These are phyloP conservation scores for Pythium insidiosum DNA, from an alignment of 352 stramenopile genomes.

Conservation along the genomic window DNA sequence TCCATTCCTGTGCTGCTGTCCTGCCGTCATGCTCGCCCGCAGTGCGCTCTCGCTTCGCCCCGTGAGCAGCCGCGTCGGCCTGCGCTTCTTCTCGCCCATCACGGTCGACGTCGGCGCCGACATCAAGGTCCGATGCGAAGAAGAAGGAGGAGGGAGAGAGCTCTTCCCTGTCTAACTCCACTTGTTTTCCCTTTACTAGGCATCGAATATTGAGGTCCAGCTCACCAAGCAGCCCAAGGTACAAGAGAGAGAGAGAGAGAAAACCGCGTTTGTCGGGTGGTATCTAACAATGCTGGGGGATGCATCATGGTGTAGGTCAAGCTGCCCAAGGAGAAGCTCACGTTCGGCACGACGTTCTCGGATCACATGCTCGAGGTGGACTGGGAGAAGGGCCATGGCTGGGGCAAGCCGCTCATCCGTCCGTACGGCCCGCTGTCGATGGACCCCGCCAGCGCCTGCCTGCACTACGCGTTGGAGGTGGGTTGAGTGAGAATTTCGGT, in stretches of 20 bases:
- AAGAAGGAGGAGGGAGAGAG: neutral
- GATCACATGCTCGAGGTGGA: constrained; percentile 97
- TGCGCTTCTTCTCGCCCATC: constrained; percentile 13
- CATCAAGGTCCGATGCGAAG: constrained; percentile 11
- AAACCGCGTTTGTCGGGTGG: no score
- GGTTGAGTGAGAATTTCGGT: no score
- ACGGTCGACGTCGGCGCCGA: constrained; percentile 23
- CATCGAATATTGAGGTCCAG: constrained; percentile 36
- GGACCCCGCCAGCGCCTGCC: constrained; percentile 84
- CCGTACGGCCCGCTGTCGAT: constrained; percentile 89
- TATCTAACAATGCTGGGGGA: neutral
- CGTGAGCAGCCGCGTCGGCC: constrained; percentile 18
- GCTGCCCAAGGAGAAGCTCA: constrained; percentile 79
- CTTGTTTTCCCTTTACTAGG: constrained; percentile 2
- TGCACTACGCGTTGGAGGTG: constrained; percentile 91
- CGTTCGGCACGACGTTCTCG: constrained; percentile 93
- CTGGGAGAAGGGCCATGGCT: constrained; percentile 80
- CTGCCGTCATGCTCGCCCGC: neutral
- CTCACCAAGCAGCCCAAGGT: constrained; percentile 25
- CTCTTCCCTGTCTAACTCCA: neutral
- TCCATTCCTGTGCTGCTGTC: neutral
- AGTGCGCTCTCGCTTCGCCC: constrained; percentile 7
- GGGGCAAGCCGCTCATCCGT: constrained; percentile 85
- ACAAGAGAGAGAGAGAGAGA: no score
- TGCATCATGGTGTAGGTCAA: constrained; percentile 29